phyloP scores from a whole-genome alignment of 192 early-diverging fungal species.

The Coemansia umbellata region DNA sequence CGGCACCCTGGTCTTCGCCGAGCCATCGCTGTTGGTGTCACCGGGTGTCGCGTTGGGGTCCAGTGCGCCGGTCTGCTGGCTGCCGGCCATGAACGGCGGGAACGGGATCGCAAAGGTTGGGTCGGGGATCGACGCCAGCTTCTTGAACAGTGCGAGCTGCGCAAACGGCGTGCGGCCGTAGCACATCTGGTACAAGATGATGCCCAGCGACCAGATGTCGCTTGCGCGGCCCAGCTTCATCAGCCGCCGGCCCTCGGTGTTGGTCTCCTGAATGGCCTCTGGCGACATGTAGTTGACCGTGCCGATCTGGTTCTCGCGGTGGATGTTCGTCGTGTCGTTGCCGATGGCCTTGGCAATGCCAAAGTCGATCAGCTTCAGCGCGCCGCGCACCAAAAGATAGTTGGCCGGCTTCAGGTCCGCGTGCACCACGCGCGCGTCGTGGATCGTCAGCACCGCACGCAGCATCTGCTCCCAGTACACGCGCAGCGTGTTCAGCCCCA shows the following conservation, averaged over 20 bases:
- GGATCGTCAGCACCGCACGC: constrained; percentile 81
- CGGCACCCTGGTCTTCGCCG: constrained; percentile 41
- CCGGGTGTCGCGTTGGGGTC: constrained; percentile 27
- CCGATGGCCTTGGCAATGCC: constrained; percentile 94
- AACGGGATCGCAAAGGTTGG: constrained; percentile 64
- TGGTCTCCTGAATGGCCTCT: constrained; percentile 68
- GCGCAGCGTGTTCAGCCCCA: constrained; percentile 71
- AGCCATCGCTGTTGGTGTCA: constrained; percentile 9
- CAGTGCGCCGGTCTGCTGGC: constrained; percentile 23
- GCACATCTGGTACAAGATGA: constrained; percentile 89
- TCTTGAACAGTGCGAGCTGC: constrained; percentile 61
- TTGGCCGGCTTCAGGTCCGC: constrained; percentile 95
- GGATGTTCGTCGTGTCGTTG: constrained; percentile 92
- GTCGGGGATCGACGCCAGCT: constrained; percentile 70
- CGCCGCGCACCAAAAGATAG: constrained; percentile 81
- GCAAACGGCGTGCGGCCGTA: constrained; percentile 84
- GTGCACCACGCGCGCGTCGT: constrained; percentile 86
- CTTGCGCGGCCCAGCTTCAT: constrained; percentile 71
- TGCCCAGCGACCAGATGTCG: constrained; percentile 92
- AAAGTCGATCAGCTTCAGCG: constrained; percentile 94
- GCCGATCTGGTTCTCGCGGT: constrained; percentile 80
- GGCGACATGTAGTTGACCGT: constrained; percentile 97
- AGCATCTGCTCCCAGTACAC: constrained; percentile 94
- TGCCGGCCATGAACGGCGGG: constrained; percentile 46
- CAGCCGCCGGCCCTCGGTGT: constrained; percentile 28